Evolutionary conservation across 2,329 filamentous ascomycete species (phyloP).

Genomic region (Fusarium algeriense): DNA sequence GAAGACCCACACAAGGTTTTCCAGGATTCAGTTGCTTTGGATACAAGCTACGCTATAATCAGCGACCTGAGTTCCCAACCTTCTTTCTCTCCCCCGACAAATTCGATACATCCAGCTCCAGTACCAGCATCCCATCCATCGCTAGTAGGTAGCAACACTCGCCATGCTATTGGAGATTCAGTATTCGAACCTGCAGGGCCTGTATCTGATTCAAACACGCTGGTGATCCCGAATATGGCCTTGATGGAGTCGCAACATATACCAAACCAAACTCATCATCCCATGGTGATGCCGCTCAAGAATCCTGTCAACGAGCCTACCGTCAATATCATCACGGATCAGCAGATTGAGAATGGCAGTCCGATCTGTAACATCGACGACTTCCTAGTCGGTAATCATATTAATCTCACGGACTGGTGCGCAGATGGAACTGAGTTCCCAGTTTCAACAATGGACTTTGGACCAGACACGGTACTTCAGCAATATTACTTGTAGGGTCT

Average conservation of each 20-base stretch:
- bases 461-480: neutral
- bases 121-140: neutral
- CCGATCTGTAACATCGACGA: neutral
- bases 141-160: accelerated
- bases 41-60: neutral
- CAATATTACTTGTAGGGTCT: neutral
- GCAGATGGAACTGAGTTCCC: neutral
- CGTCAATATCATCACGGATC: accelerated
- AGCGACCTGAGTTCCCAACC: neutral
- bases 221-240: neutral
- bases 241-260: neutral
- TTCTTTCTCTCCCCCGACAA: neutral
- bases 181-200: neutral
- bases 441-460: neutral
- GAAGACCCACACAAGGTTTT: accelerated
- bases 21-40: neutral
- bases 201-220: accelerated
- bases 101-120: neutral
- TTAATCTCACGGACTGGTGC: neutral
- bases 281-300: neutral
- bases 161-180: neutral
- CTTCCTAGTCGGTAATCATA: neutral
- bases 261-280: neutral
- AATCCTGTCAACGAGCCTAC: neutral
- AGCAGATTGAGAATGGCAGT: neutral